Evolutionary conservation across 1,139 yeast species (phyloP), one percentile per base, ranked within the genome.

Genomic region (Hanseniaspora sp.): DNA sequence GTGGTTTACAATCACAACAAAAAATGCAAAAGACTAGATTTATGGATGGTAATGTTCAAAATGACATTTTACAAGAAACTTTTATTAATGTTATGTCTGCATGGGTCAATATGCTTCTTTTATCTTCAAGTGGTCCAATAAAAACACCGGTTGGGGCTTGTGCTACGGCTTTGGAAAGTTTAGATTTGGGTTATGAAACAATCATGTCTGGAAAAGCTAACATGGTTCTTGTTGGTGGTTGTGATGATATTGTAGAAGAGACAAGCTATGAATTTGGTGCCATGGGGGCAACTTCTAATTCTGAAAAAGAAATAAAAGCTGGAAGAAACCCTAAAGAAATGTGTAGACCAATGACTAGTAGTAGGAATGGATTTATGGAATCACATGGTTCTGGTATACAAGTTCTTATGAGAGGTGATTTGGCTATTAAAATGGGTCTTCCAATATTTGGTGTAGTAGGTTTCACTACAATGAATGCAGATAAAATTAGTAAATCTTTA

Each of bases 111-210:
- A 88, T 88, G 96, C 77, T 88, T 74, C 74, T 88, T 67, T 74
- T 88, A 60, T 87, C 96, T 23, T 82, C 96, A n/a, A 84, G 95
- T 57, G 96, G 96, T 70, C 96, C 96, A 56, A 85, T 87, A 68
- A 87, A 87, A 77, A 88, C 96, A 35, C 96, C 96, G 52, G 96
- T 88, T 56, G 96, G 95, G 72, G 96, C 96, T 49, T 88, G 96
- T 75, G 96, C 96, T 52, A 88, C 96, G 61, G 90, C 96, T 55
- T 80, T 90, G 58, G 96, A 88, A 74, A 88, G 96, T 56, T 85
- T 88, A 61, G 96, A 88, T 68, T 76, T 78, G 65, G 96, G 95
- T 76, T 77, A 83, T 63, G 96, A 88, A 73, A 83, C 95, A 54
- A 86, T 88, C 62, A 72, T 82, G 63, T 72, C 86, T 53, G 95